phyloP scores from a whole-genome alignment of 768 basidiomycete genomes.

The Boletus sensibilis region DNA sequence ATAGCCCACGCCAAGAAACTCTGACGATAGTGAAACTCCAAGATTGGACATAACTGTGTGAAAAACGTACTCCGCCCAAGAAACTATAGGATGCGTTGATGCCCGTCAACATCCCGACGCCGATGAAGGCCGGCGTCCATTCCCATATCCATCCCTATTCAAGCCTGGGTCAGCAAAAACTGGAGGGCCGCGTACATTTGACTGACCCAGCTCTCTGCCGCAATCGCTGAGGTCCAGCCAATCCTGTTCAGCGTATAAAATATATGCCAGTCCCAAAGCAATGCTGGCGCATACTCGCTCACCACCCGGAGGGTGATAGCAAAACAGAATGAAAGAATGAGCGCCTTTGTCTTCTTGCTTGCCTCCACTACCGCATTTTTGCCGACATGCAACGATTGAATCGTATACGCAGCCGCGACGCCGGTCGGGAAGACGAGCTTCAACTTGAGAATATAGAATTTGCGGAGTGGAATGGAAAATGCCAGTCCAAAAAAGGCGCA shows the following conservation, averaged over 20 bases:
- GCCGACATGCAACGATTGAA: neutral
- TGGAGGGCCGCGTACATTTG: neutral
- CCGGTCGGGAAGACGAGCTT: slow-evolving; percentile 1
- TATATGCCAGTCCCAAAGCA: slow-evolving; percentile 1
- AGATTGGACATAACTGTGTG: neutral
- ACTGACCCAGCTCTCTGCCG: slow-evolving; percentile 2
- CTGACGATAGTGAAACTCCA: neutral
- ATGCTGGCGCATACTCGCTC: neutral
- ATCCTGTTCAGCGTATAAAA: neutral
- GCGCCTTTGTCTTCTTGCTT: neutral
- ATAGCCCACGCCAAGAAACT: slow-evolving; percentile 67
- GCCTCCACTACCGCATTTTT: neutral
- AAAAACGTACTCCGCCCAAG: slow-evolving; percentile 37
- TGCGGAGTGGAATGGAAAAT: neutral
- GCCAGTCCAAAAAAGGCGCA: slow-evolving; percentile 2
- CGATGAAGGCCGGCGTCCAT: slow-evolving; percentile 55
- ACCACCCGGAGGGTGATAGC: neutral
- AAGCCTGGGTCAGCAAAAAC: neutral
- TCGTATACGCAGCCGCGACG: neutral
- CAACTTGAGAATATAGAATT: neutral
- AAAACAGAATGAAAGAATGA: neutral
- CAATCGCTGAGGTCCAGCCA: neutral
- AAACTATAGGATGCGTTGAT: slow-evolving; percentile 60
- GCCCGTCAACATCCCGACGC: slow-evolving; percentile 58
- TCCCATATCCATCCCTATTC: slow-evolving; percentile 23